Conservation (phyloP, 768 basidiomycete species). For the Kwoniella botswanensis region DNA sequence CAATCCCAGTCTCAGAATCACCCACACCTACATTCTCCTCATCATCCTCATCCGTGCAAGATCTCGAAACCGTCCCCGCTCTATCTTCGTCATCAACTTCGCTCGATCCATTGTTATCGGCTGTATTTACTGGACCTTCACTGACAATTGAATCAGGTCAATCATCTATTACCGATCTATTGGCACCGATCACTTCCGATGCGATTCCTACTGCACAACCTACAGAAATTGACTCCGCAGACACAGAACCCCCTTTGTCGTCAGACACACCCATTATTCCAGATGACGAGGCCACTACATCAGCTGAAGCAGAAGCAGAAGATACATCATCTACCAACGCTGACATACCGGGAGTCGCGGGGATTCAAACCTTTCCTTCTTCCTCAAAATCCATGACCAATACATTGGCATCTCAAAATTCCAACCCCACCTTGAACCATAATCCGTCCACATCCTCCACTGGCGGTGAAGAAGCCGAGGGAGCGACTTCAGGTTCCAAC, state of each 20-base stretch:
- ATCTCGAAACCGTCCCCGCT: not conserved
- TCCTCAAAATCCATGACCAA: not conserved
- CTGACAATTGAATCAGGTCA: not conserved
- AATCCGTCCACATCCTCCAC: not conserved
- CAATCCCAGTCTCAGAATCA: not conserved
- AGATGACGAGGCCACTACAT: not conserved
- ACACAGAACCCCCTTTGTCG: not conserved
- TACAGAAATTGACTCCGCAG: not conserved
- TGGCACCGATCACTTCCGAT: constrained; percentile 1
- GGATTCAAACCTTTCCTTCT: not conserved
- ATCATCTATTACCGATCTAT: not conserved
- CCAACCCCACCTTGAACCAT: constrained; percentile 2
- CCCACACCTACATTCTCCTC: not conserved
- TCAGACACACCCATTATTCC: not conserved
- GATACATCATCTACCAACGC: not conserved
- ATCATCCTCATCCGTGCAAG: not conserved
- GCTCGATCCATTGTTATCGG: not conserved
- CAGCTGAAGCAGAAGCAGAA: not conserved
- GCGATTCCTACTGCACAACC: not conserved
- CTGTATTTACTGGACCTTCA: constrained; percentile 5
- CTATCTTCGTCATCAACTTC: not conserved
- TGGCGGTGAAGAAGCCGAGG: not conserved
- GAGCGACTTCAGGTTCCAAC: constrained; percentile 4
- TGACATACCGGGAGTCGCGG: not conserved
- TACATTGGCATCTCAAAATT: not conserved